Evolutionary conservation across 257 asterid species (phyloP).

Genomic region (Capsicum chinense): DNA sequence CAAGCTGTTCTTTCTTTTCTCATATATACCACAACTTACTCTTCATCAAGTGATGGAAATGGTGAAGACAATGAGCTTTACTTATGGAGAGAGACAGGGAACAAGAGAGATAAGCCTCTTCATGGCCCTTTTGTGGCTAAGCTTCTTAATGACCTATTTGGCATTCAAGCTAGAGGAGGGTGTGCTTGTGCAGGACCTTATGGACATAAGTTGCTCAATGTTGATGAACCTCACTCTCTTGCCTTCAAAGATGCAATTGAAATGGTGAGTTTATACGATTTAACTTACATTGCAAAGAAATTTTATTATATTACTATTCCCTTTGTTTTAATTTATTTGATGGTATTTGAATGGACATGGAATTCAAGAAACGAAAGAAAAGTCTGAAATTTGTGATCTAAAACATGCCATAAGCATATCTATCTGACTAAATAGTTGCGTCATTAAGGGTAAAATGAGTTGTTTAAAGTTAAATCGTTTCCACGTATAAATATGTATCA

Average conservation of each 20-base stretch:
- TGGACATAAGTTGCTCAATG: conserved; percentile 49
- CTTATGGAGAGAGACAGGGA: neutral
- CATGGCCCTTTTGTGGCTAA: conserved; percentile 61
- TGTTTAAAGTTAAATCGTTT: no score
- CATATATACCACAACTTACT: neutral
- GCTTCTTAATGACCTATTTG: conserved; percentile 59
- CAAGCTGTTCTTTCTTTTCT: conserved; percentile 55
- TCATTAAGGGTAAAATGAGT: no score
- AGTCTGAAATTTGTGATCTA: no score
- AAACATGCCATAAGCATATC: no score
- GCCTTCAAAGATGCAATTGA: conserved; percentile 37
- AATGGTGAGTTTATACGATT: neutral
- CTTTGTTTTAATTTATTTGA: no score
- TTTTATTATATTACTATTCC: no score
- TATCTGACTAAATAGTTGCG: no score
- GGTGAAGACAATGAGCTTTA: neutral
- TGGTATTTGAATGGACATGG: no score
- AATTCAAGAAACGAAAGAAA: no score
- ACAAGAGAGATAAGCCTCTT: conserved; percentile 43
- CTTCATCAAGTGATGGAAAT: neutral
- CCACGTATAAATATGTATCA: no score
- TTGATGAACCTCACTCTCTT: conserved; percentile 42
- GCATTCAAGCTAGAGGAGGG: conserved; percentile 70
- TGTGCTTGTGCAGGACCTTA: conserved; percentile 66
- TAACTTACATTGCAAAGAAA: no score